phyloP scores from a whole-genome alignment of 108 stramenopile genomes.

The Conticribra weissflogii region DNA sequence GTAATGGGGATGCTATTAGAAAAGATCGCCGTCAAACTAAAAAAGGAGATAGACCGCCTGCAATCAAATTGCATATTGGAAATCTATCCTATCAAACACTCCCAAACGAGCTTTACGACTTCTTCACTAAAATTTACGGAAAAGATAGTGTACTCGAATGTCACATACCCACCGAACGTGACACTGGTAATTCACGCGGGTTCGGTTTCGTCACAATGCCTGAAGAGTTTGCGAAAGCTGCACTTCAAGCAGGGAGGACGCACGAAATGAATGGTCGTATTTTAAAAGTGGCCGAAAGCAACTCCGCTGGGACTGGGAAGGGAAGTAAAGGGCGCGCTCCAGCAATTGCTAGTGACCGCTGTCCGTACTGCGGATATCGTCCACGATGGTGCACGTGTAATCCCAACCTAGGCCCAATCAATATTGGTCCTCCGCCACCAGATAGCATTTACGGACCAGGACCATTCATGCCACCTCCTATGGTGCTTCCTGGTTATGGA shows the following conservation, averaged over 20 bases:
- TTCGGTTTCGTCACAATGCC: slow-evolving; percentile 90
- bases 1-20: slow-evolving; percentile 51
- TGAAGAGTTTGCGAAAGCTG: slow-evolving; percentile 60
- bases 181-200: slow-evolving; percentile 80
- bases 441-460: slow-evolving; percentile 39
- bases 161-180: slow-evolving; percentile 87
- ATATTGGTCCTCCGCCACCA: slow-evolving; percentile 36
- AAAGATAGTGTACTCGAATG: slow-evolving; percentile 83
- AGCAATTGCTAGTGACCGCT: slow-evolving; percentile 59
- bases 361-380: slow-evolving; percentile 79
- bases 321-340: slow-evolving; percentile 37
- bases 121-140: slow-evolving; percentile 73
- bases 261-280: slow-evolving; percentile 81
- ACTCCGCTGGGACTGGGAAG: slow-evolving; percentile 73
- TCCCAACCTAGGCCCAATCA: slow-evolving; percentile 49
- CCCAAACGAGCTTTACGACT: slow-evolving; percentile 74
- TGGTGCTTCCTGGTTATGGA: slow-evolving; percentile 34
- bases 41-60: slow-evolving; percentile 64
- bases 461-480: slow-evolving; percentile 33
- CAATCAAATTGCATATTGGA: slow-evolving; percentile 88
- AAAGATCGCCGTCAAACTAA: slow-evolving; percentile 49
- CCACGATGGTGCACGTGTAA: slow-evolving; percentile 83
- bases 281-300: slow-evolving; percentile 85
- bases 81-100: slow-evolving; percentile 83
- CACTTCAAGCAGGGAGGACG: slow-evolving; percentile 62